These are phyloP conservation scores for Aspergillus campestris DNA, from an alignment of 495 filamentous ascomycete genomes.

Conservation along the genomic window DNA sequence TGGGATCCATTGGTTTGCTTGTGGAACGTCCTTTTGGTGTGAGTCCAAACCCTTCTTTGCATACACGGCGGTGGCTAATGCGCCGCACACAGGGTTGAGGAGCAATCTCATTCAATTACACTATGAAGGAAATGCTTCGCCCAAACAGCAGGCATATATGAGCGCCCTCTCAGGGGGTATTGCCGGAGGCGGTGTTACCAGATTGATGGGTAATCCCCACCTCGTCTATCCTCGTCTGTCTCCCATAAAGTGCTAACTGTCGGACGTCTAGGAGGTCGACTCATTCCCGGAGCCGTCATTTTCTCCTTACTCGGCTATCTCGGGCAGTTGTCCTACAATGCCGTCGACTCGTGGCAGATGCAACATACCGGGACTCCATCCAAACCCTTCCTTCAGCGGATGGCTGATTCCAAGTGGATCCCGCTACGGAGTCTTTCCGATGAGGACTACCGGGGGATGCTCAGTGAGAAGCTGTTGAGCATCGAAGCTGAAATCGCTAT, in stretches of 20 bases:
- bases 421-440: slow-evolving; percentile 70
- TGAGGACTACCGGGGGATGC: slow-evolving; percentile 65
- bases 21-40: slow-evolving; percentile 76
- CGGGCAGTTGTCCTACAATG: slow-evolving; percentile 53
- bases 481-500: slow-evolving; percentile 81
- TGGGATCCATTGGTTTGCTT: slow-evolving; percentile 69
- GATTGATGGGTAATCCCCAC: slow-evolving; percentile 47
- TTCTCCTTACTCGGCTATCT: slow-evolving; percentile 53
- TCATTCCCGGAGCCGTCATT: slow-evolving; percentile 54
- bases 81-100: slow-evolving; percentile 24
- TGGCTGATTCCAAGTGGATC: slow-evolving; percentile 67
- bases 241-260: neutral
- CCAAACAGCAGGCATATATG: slow-evolving; percentile 48
- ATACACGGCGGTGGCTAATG: neutral
- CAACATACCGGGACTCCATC: slow-evolving; percentile 25
- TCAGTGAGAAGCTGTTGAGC: slow-evolving; percentile 68
- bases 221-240: slow-evolving; percentile 9
- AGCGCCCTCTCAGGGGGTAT: slow-evolving; percentile 62
- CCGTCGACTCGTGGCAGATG: slow-evolving; percentile 40
- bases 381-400: slow-evolving; percentile 37
- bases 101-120: slow-evolving; percentile 34
- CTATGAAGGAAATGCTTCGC: slow-evolving; percentile 39
- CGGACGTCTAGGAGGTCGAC: slow-evolving; percentile 27
- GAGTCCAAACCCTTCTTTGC: slow-evolving; percentile 15
- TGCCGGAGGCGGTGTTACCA: slow-evolving; percentile 54